phyloP scores from a whole-genome alignment of 2,329 filamentous ascomycete genomes.

The Ramichloridium luteum region DNA sequence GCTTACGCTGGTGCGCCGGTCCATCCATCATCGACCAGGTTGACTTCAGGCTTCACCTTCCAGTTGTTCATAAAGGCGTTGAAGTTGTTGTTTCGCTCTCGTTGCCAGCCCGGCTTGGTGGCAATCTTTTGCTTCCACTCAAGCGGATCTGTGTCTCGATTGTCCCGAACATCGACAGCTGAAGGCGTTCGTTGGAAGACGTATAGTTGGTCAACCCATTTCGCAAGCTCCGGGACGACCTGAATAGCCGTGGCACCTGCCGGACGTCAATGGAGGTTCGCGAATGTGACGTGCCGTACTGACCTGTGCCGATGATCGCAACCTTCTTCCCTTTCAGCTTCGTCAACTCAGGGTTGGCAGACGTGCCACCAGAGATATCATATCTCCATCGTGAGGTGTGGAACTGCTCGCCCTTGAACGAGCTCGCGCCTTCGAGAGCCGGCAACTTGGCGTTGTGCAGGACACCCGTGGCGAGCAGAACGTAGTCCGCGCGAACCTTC shows the following conservation, averaged over 20 bases:
- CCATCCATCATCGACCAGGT: conserved; percentile 43
- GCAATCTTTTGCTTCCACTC: conserved; percentile 29
- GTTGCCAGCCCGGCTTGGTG: conserved; percentile 38
- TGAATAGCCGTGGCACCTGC: conserved; percentile 30
- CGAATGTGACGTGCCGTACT: background rate
- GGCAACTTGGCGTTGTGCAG: conserved; percentile 35
- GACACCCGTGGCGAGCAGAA: conserved; percentile 31
- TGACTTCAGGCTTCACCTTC: conserved; percentile 22
- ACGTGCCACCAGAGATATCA: conserved; percentile 28
- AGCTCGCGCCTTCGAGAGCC: conserved; percentile 28
- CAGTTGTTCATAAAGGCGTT: conserved; percentile 27
- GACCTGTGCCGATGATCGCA: conserved; percentile 33
- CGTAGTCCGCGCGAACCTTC: conserved; percentile 27
- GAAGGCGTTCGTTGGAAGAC: conserved; percentile 36
- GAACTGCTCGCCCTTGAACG: conserved; percentile 31
- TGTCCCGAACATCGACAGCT: conserved; percentile 24
- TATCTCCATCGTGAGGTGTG: conserved; percentile 37
- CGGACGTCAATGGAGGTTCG: background rate
- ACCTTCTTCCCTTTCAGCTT: conserved; percentile 31
- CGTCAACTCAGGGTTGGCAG: conserved; percentile 19
- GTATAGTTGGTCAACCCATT: conserved; percentile 26
- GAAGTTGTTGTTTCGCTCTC: conserved; percentile 35
- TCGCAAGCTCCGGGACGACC: conserved; percentile 29
- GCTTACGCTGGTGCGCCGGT: conserved; percentile 14
- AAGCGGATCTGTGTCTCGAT: conserved; percentile 30